These are phyloP conservation scores for Xylaria telfairii DNA, from an alignment of 495 filamentous ascomycete species.

Conservation along the genomic window DNA sequence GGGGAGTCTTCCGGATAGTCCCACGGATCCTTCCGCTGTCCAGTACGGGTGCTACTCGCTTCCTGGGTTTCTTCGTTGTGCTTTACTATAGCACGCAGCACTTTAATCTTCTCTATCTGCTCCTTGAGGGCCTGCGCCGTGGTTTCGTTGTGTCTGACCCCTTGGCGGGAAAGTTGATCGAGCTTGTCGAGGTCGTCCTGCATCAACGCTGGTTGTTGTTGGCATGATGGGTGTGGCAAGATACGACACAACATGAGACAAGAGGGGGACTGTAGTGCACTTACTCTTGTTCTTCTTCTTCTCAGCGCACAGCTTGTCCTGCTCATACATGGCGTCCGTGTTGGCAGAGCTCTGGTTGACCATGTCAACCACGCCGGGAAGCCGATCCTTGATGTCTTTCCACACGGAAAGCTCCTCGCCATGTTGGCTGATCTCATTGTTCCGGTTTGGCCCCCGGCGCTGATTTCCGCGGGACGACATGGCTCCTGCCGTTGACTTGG, in stretches of 20 bases:
- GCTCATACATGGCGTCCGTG: conserved; percentile 45
- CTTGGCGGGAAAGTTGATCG: conserved; percentile 47
- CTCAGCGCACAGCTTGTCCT: conserved; percentile 53
- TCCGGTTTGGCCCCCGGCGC: conserved; percentile 54
- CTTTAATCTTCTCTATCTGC: conserved; percentile 52
- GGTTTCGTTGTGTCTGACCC: conserved; percentile 49
- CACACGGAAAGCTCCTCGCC: conserved; percentile 56
- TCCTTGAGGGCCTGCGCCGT: conserved; percentile 44
- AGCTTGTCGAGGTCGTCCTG: conserved; percentile 43
- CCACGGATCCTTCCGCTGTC: conserved; percentile 53
- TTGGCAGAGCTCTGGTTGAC: conserved; percentile 51
- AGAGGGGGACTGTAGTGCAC: conserved; percentile 6
- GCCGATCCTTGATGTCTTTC: conserved; percentile 52
- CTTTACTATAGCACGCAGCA: conserved; percentile 52
- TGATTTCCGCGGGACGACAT: conserved; percentile 56
- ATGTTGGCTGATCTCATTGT: conserved; percentile 51
- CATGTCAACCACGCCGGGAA: conserved; percentile 44
- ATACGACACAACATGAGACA: conserved; percentile 14
- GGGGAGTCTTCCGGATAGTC: conserved; percentile 77
- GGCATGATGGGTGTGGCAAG: background rate
- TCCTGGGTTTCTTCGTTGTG: conserved; percentile 69
- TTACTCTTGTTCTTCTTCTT: conserved; percentile 42
- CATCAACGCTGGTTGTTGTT: conserved; percentile 27
- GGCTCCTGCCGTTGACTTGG: background rate
- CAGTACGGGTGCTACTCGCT: conserved; percentile 42